Base-by-base conservation (phyloP, 768 basidiomycete genomes). In the Cubamyces sp. region DNA sequence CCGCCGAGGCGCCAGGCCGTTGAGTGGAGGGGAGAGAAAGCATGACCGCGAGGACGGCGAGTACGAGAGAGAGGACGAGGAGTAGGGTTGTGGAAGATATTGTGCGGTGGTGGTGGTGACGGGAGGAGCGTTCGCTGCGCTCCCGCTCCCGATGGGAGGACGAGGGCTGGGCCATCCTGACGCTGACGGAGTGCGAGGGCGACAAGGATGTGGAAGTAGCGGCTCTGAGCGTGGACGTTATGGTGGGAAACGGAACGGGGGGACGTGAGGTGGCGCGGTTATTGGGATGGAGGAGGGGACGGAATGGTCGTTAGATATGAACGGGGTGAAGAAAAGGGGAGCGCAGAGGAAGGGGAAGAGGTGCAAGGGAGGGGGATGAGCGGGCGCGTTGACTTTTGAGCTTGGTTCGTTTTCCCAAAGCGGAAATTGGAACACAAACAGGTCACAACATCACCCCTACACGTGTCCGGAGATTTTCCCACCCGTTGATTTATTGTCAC, bases 31-130 rank as follows among this genome's bases (percentile, higher is more conserved):
- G 92, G 5, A 94, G 81, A 3, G 92, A 92, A 25, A 94, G 85
- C 91, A 94, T 93, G 69, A 94, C 87, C 5, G 92, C 92, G n/a
- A 94, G 82, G 23, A 93, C 91, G 39, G 92, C 92, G 26, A 94
- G 80, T 51, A 94, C 85, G 37, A 94, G 86, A 12, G 92, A 94
- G 43, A 94, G 82, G 52, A 94, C 89, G 37, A 94, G 87, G 54
- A 94, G 83, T 34, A 94, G 86, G 15, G 92, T 94, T 0, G 92
- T 94, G 15, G 92, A 94, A 9, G 92, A 94, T 64, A 94, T 92
- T 57, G 92, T 93, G 61, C 92, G 82, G 69, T 90, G 87, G 61
- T 92, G 90, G 71, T 88, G 91, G 69, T 87, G 87, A 51, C 85
- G 84, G 43, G 84, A 83, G 25, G 86, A 84, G 54, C 63, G 63